Evolutionary conservation across 805 yeast genomes (phyloP).

Genomic region (Teunomyces kruisii): DNA sequence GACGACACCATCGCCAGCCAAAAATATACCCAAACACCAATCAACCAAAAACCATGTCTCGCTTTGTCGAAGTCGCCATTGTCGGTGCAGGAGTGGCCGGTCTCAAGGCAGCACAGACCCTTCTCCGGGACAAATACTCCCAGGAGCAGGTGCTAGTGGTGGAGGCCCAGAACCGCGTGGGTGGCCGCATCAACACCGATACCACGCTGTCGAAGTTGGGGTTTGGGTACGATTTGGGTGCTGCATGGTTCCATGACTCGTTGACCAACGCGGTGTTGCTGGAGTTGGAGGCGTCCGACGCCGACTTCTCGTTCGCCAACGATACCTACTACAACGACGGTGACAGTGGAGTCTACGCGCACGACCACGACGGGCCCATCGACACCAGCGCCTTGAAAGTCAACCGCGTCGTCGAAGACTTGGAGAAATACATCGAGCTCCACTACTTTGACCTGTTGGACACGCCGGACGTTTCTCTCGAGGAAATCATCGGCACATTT

Average conservation of each 20-base stretch:
- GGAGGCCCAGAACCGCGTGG: conserved; percentile 24
- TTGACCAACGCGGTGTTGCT: conserved; percentile 51
- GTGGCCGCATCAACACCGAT: conserved; percentile 24
- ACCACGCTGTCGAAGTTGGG: conserved; percentile 16
- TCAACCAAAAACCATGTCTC: too few relatives aligned
- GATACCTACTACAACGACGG: conserved; percentile 53
- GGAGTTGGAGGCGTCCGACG: conserved; percentile 16
- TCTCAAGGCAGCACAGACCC: conserved; percentile 24
- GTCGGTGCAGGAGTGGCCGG: conserved; percentile 28
- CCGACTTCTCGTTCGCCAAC: conserved; percentile 14
- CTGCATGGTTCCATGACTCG: conserved; percentile 90
- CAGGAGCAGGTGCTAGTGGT: conserved; percentile 16
- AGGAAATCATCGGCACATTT: conserved; percentile 49
- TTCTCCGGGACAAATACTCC: conserved; percentile 17
- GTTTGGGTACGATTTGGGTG: conserved; percentile 71
- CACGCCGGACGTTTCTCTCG: conserved; percentile 50
- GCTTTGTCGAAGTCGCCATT: conserved; percentile 9
- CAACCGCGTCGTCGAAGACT: conserved; percentile 49
- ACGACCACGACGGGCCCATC: conserved; percentile 30
- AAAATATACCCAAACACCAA: too few relatives aligned
- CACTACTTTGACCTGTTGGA: conserved; percentile 52
- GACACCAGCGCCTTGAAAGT: conserved; percentile 28
- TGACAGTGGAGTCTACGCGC: conserved; percentile 24
- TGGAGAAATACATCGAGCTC: conserved; percentile 58
- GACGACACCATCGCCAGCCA: too few relatives aligned